Evolutionary conservation across 148 eudicot species (phyloP), one percentile per base, ranked within the genome.

Genomic region (Beta vulgaris): DNA sequence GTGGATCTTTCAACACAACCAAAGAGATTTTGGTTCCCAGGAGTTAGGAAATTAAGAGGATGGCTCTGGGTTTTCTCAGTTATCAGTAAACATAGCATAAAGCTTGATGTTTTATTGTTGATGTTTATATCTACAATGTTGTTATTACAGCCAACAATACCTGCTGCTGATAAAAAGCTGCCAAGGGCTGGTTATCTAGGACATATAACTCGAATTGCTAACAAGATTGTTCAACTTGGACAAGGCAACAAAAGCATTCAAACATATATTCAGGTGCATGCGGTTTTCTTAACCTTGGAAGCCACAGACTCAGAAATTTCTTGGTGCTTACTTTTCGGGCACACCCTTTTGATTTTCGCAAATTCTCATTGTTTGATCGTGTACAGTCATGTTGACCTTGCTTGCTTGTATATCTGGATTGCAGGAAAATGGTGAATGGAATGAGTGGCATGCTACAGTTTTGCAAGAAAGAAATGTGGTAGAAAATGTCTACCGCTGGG

Each of bases 401-500:
- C 43, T 69, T 74, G 42, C 13, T 68, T 79, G 43, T 60, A 35
- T 39, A 68, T 74, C 43, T 80, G 39, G 53, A 49, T 43, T 70
- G 31, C 81, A 93, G 98, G 93, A 82, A 79, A 87, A 79, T 77
- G 82, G 72, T 23, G 89, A 91, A 73, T 93, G 97, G 97, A 86
- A 68, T 26, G 91, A 88, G 46, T 93, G 98, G 98, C 94, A 82
- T 73, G 73, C 83, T 70, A 85, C 91, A 31, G 86, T 82, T 79
- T 77, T 93, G 64, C 95, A 88, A 78, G 97, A 91, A 74, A 87
- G 94, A 71, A 91, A 90, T 80, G 70, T 78, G 74, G 72, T 91
- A 18, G 94, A 90, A 83, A 93, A 91, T 76, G 95, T 93, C 51
- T 86, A 91, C 60, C 89, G 93, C 16, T 93, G 98, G 98, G 92